Base-by-base conservation (phyloP, 768 basidiomycete species). In the Hemileccinum impolitum region DNA sequence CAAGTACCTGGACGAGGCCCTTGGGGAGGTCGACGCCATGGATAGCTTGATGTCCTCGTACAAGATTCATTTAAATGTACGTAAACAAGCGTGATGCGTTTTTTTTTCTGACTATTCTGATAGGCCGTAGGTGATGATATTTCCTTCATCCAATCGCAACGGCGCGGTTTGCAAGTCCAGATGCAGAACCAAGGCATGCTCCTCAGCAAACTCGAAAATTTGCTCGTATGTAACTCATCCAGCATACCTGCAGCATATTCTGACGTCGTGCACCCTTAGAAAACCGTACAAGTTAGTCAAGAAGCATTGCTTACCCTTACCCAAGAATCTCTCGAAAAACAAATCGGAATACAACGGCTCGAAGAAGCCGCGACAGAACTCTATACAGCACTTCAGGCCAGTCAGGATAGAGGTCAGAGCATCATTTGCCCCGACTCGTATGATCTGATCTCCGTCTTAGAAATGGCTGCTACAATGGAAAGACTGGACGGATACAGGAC, bases 391-490 rank as follows among this genome's bases (percentile, higher is more conserved):
- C 69, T 98, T 2, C 86, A 90, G 60, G 91, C 93, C 0, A 87
- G 91, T 6, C 76, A 86, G 55, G 95, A 97, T 61, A 87, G 87
- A 57, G 92, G 93, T 91, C 45, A 18, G 37, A 17, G 38, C 9
- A 43, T 41, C 18, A 28, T 39, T 7, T 39, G 34, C 31, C n/a
- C 37, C 42, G 4, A 23, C 19, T 26, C 11, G 18, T 40, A 13
- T 36, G 36, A 11, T 14, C 48, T 65, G 21, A 60, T 43, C 25
- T 37, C 11, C 14, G 10, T 43, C 32, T 48, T 39, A 85, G 95
- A 95, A 61, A 95, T 97, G 85, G 92, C 94, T n/a, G 94, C 94
- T 7, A 94, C 93, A 0, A 94, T 94, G 80, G 94, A 94, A 68
- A 76, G 94, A 23, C 72, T 96, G 52, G 82, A 85, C 53, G 95